Percentiles rank a stretch among this genome's conserved stretches.
phyloP scores from a whole-genome alignment of 176 grass and related monocot species.

The Musa troglodytarum region DNA sequence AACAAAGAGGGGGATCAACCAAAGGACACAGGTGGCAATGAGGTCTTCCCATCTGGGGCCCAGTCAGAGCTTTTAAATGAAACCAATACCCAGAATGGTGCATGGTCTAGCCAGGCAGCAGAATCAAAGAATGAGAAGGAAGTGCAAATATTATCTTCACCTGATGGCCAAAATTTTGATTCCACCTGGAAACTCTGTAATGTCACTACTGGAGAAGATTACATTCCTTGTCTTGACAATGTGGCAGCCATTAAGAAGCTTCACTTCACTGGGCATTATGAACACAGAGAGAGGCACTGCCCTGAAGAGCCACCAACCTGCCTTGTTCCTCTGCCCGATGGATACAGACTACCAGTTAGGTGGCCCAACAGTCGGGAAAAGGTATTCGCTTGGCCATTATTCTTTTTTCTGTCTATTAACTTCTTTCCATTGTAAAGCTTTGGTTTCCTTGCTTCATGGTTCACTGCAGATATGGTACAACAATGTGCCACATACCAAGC shows the following conservation, averaged over 20 bases:
- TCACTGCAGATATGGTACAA: constrained; percentile 72
- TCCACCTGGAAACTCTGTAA: constrained; percentile 87
- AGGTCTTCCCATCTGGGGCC: constrained; percentile 60
- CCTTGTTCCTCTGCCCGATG: constrained; percentile 73
- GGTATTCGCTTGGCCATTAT: constrained; percentile 38
- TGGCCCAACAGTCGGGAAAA: constrained; percentile 90
- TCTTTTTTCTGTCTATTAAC: neutral
- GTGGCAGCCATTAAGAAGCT: constrained; percentile 87
- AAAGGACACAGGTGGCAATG: neutral
- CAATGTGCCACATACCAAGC: constrained; percentile 90
- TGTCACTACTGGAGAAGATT: constrained; percentile 49
- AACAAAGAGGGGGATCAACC: constrained; percentile 24
- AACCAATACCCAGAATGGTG: constrained; percentile 54
- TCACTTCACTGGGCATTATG: constrained; percentile 72
- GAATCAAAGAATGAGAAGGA: constrained; percentile 90
- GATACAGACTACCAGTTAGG: constrained; percentile 54
- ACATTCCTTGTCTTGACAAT: constrained; percentile 98
- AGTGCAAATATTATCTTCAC: constrained; percentile 34
- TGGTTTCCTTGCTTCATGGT: neutral
- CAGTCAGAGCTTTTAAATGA: constrained; percentile 91
- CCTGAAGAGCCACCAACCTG: constrained; percentile 77
- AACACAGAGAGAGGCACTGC: constrained; percentile 96
- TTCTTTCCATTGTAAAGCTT: constrained; percentile 1
- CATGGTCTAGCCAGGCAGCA: constrained; percentile 63
- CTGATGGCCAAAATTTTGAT: constrained; percentile 28